Evolutionary conservation across 768 basidiomycete species (phyloP), one percentile per base, ranked within the genome.

Genomic region (Russula foetens): DNA sequence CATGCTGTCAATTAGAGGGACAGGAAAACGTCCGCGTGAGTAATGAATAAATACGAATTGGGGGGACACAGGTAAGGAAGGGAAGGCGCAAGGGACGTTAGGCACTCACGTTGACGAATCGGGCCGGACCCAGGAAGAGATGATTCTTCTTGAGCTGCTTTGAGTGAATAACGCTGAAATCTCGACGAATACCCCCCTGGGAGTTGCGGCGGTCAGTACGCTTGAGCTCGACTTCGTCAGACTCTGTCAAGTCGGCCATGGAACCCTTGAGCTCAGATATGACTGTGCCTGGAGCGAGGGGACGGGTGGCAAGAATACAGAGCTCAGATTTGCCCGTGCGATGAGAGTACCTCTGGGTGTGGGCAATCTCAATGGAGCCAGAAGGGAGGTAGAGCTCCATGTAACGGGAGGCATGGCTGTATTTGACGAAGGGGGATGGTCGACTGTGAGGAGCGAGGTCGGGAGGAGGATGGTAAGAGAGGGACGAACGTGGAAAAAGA

Each of bases 81-180:
- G 35, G 48, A 50, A 41, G n/a, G 46, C 41, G 41, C 44, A 60
- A 48, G 55, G 35, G 44, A 38, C 24, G 23, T 56, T 28, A 53
- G 53, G 41, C 49, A 75, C 88, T 80, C 73, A 92, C 91, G 71
- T 93, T 93, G 63, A 93, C 91, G 75, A 93, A 93, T 69, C 91
- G 86, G 74, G 91, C 92, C 53, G 91, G 92, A 11, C 91, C 91
- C 70, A 93, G 76, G 76, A 93, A 92, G 69, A 93, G 77, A 75
- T 92, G 90, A 68, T 91, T 93, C 74, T 90, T 90, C 78, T 92
- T 92, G 81, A 90, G 86, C 72, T 90, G 88, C 69, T 87, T 89
- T 35, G 90, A 92, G 72, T 92, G 90, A 55, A 93, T 92, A 68
- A 93, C 91, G 71, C 89, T 92, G 70, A 93, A 93, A 71, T 93